Base-by-base conservation (phyloP, 345 rosid genomes). In the Moricandia moricandioides region DNA sequence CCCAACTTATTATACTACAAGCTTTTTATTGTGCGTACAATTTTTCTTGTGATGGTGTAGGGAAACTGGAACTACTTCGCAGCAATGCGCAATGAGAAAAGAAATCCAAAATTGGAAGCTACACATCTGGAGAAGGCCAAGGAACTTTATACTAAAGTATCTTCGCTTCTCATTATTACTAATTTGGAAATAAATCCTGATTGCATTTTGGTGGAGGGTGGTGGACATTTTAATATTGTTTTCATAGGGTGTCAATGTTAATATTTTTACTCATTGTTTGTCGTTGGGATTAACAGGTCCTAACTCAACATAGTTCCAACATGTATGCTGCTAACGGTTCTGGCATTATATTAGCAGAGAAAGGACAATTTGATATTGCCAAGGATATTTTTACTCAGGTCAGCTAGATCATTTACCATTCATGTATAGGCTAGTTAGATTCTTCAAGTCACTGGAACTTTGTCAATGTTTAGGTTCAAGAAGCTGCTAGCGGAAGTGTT, bases 21-120 rank as follows among this genome's bases (percentile, higher is more conserved):
- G 26, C 57, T 3, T 56, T 16, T 57, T 30, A 61, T 13, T 39
- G 4, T n/a, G 7, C 10, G 4, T 60, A 6, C 60, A 27, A 33
- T 24, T 67, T 34, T 65, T 62, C 43, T n/a, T 77, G 70, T 62
- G 31, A 77, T 71, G 67, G 70, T 30, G 60, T 73, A 89, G 99
- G 97, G 99, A 27, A 95, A 95, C 85, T 95, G 99, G 99, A 92
- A 92, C 81, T 95, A 95, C 83, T 95, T 85, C 49, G 97, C 99
- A 7, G 97, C 97, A 69, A 79, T 95, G 84, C 97, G 97, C 73
- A 95, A 90, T 82, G 99, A 95, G 88, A 95, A 92, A 87, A 88
- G 97, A 84, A 85, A 86, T 76, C 97, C 97, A 3, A 95, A 95
- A 88, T 79, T 92, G 86, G 99, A 95, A 86, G 97, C 96, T 62